Base-by-base conservation (phyloP, 305 asterid genomes). In the Rubia tinctorum region DNA sequence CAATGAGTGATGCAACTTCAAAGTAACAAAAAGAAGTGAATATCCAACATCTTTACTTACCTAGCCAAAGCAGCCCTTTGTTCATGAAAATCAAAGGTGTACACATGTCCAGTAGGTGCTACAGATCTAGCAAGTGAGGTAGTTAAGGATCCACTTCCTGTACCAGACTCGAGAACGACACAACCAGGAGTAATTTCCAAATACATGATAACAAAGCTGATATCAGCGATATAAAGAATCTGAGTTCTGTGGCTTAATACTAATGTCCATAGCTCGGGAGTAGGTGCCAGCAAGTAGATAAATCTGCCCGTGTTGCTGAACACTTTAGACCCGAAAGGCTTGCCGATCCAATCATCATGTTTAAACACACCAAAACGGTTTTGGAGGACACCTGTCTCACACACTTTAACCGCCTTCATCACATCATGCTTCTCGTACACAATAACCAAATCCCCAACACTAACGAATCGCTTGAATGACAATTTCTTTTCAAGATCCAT, bases 191-290 rank as follows among this genome's bases (percentile, higher is more conserved):
- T 86, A 30, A 92, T 71, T 82, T 92, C 99, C 93, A 95, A 80
- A 77, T 86, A 95, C 95, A 85, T 89, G n/a, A 95, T 82, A 47
- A 95, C 95, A 47, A 95, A 92, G 77, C 98, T 92, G 74, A 95
- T 92, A 79, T 92, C 99, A 27, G 96, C 98, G 17, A 95, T 81
- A 76, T 95, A 95, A 2, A 92, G 84, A 80, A 95, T 95, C 83
- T 95, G 98, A 51, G 99, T 95, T 85, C 99, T 86, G 82, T 95
- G 98, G 85, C 98, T 95, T 73, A 95, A 77, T 67, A 95, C 98
- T 73, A 92, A 78, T 27, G 98, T 95, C 99, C 98, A 95, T 5
- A 95, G 65, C 87, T 90, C 97, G 2, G 99, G 90, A 10, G 99
- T 92, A 18, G 99, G 99, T 65, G 98, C 96, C 66, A 95, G 84